Percentiles rank a stretch among this genome's conserved stretches.
These are phyloP conservation scores for Scytalidium sp. DNA, from an alignment of 2,329 filamentous ascomycete genomes.

Conservation along the genomic window DNA sequence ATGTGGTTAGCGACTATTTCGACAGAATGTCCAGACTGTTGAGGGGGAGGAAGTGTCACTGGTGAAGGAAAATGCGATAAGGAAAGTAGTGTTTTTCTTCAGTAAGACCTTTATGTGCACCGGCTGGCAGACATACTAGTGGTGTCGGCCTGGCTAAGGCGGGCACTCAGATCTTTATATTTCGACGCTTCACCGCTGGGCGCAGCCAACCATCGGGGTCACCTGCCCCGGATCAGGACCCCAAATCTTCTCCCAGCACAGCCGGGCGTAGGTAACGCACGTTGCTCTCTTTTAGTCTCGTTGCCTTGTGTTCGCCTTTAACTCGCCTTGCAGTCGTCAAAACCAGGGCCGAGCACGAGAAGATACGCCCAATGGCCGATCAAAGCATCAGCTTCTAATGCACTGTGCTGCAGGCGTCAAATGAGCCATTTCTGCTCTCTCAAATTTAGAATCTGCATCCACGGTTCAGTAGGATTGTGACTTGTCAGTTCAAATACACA, in stretches of 20 bases:
- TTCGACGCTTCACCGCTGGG: background rate
- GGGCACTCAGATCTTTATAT: constrained; percentile 16
- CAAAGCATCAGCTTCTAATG: constrained; percentile 7
- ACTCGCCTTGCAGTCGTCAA: constrained; percentile 10
- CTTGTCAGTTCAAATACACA: constrained; percentile 5
- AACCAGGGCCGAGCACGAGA: background rate
- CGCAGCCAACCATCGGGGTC: constrained; percentile 9
- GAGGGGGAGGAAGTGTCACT: constrained; percentile 1
- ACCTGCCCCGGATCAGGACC: constrained; percentile 12
- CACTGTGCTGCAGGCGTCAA: constrained; percentile 13
- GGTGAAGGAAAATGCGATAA: constrained; percentile 1
- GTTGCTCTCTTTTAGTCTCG: constrained; percentile 12
- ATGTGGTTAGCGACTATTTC: constrained; percentile 20
- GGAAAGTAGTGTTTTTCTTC: background rate
- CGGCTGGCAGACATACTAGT: background rate
- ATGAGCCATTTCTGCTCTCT: constrained; percentile 5
- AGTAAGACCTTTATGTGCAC: background rate
- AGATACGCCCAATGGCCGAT: constrained; percentile 6
- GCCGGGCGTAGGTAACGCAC: constrained; percentile 8
- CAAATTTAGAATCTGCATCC: constrained; percentile 10
- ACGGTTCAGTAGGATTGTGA: constrained; percentile 3
- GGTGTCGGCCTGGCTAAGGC: constrained; percentile 5
- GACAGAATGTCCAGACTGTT: constrained; percentile 13
- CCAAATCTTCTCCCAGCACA: constrained; percentile 6
- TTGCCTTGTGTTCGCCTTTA: constrained; percentile 18